Percentiles rank a stretch among this genome's conserved stretches.
Conservation (phyloP, 371 early-diverging fungal genomes). For the Basidiobolus meristosporus region DNA sequence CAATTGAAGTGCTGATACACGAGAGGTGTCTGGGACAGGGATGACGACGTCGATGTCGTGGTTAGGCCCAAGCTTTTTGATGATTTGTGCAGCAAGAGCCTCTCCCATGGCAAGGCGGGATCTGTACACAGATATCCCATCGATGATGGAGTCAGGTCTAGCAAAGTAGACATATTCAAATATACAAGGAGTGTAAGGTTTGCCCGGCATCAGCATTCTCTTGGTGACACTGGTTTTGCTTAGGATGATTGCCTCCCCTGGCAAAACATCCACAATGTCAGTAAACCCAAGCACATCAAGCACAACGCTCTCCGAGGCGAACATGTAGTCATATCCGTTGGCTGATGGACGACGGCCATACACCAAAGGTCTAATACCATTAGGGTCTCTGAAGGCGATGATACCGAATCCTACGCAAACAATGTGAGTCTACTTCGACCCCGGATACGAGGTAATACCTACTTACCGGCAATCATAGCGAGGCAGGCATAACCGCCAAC, state of each 20-base stretch:
- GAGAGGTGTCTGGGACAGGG: conserved; percentile 92
- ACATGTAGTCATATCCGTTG: conserved; percentile 74
- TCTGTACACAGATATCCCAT: conserved; percentile 95
- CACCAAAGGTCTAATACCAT: conserved; percentile 88
- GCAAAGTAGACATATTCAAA: conserved; percentile 98
- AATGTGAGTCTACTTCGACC: neutral
- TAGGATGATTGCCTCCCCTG: conserved; percentile 78
- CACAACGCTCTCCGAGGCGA: conserved; percentile 89
- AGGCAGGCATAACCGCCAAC: conserved; percentile 86
- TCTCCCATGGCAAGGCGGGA: conserved; percentile 94
- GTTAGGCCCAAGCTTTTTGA: conserved; percentile 34
- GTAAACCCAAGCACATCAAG: conserved; percentile 77
- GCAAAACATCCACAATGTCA: conserved; percentile 58
- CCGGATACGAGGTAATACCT: neutral
- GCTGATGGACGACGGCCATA: conserved; percentile 55
- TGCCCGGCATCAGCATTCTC: conserved; percentile 26
- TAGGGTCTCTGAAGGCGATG: conserved; percentile 82
- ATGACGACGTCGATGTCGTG: conserved; percentile 91
- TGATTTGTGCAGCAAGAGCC: conserved; percentile 69
- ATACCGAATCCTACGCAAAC: conserved; percentile 42
- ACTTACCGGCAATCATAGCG: conserved; percentile 79
- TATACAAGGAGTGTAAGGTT: conserved; percentile 73
- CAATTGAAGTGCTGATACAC: conserved; percentile 82
- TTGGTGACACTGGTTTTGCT: conserved; percentile 42
- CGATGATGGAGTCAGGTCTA: conserved; percentile 91